These are phyloP conservation scores for Aristolochia fimbriata DNA, from an alignment of 164 flowering plant genomes.

Conservation along the genomic window DNA sequence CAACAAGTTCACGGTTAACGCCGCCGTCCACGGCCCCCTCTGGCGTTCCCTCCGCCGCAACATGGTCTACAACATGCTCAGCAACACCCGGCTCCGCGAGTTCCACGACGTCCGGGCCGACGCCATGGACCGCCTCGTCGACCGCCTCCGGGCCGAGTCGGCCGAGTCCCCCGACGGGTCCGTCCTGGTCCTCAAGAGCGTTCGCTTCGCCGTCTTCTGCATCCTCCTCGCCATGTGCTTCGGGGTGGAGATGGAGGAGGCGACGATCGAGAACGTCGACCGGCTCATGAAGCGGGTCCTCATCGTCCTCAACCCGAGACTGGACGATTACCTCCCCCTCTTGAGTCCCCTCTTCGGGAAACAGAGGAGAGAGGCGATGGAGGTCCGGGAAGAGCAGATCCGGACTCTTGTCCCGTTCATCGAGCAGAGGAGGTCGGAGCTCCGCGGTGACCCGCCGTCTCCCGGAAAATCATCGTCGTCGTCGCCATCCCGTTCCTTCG, in stretches of 20 bases:
- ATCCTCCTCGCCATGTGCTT: slow-evolving; percentile 82
- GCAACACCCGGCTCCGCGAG: slow-evolving; percentile 40
- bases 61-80: slow-evolving; percentile 87
- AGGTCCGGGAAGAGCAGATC: slow-evolving; percentile 61
- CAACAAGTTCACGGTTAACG: slow-evolving; percentile 83
- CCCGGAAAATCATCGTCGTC: no score
- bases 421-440: slow-evolving; percentile 31
- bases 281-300: slow-evolving; percentile 59
- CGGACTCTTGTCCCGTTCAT: slow-evolving; percentile 46
- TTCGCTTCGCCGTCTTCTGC: slow-evolving; percentile 72
- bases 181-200: slow-evolving; percentile 69
- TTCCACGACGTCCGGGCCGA: slow-evolving; percentile 31
- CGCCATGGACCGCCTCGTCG: slow-evolving; percentile 64
- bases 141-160: slow-evolving; percentile 42
- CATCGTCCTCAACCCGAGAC: slow-evolving; percentile 45
- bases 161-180: slow-evolving; percentile 25
- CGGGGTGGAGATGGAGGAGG: slow-evolving; percentile 71
- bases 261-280: slow-evolving; percentile 45
- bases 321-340: slow-evolving; percentile 77
- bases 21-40: slow-evolving; percentile 68
- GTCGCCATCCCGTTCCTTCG: slow-evolving; percentile 37
- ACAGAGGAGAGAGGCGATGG: slow-evolving; percentile 38
- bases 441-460: slow-evolving; percentile 29
- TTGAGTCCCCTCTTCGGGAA: slow-evolving; percentile 65
- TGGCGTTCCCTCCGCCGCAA: slow-evolving; percentile 87